These are phyloP conservation scores for Protomyces gravidus DNA, from an alignment of 1,139 yeast species.

Conservation along the genomic window DNA sequence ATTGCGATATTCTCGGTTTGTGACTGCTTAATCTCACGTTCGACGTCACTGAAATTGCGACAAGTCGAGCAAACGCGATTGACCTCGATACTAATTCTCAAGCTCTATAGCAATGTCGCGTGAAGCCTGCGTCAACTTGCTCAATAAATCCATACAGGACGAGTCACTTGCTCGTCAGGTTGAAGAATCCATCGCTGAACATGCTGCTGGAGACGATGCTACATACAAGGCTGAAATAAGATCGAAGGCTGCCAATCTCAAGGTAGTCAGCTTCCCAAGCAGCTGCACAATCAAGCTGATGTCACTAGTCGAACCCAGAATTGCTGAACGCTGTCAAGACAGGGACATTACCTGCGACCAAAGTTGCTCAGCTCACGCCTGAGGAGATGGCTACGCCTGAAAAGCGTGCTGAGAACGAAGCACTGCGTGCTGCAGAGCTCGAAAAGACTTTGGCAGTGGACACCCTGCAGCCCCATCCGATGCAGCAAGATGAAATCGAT, in stretches of 20 bases:
- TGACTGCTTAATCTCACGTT: not conserved
- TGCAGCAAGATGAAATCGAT: not conserved
- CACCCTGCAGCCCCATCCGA: conserved; percentile 3
- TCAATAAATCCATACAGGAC: conserved; percentile 6
- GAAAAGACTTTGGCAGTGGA: conserved; percentile 4
- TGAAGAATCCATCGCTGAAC: conserved; percentile 4
- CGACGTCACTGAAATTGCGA: not conserved
- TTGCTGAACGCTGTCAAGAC: not conserved
- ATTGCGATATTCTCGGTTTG: too few relatives aligned
- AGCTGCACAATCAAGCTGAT: too few relatives aligned
- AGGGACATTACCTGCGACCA: not conserved
- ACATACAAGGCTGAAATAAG: conserved; percentile 17
- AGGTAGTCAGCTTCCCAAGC: too few relatives aligned
- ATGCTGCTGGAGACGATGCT: conserved; percentile 4
- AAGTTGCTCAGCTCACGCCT: not conserved
- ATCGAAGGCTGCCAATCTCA: conserved; percentile 13
- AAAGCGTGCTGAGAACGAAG: conserved; percentile 22
- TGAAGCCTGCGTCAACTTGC: conserved; percentile 10
- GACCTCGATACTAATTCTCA: too few relatives aligned
- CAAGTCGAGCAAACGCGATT: too few relatives aligned
- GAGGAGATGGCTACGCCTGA: conserved; percentile 18
- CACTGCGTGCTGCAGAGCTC: conserved; percentile 8
- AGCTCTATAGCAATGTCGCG: too few relatives aligned
- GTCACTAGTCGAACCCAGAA: not conserved
- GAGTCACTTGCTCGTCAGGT: conserved; percentile 3